These are phyloP conservation scores for Lathyrus oleraceus DNA, from an alignment of 306 rosid genomes.

Conservation along the genomic window DNA sequence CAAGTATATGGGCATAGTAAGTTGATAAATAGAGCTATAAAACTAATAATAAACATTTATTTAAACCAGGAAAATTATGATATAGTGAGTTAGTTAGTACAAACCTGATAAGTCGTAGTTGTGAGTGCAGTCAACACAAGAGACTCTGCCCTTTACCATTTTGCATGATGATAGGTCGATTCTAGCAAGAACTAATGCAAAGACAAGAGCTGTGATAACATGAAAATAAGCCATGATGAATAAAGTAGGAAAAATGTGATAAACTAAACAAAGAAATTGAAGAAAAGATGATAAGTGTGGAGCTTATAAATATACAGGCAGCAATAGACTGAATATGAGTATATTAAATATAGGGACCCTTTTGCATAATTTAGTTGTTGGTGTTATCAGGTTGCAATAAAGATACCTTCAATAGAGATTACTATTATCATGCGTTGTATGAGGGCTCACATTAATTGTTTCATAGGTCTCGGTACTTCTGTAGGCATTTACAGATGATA, in stretches of 20 bases:
- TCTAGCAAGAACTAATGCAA: conserved; percentile 47
- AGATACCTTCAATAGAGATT: conserved; percentile 1
- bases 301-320: conserved; percentile 35
- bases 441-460: neutral
- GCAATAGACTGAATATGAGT: neutral
- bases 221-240: conserved; percentile 55
- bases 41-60: neutral
- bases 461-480: neutral
- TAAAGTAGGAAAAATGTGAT: conserved; percentile 28
- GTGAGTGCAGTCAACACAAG: conserved; percentile 77
- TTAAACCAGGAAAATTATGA: neutral
- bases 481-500: neutral
- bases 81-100: neutral
- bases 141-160: conserved; percentile 56
- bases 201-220: conserved; percentile 47
- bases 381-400: conserved; percentile 36
- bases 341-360: conserved; percentile 43
- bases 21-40: neutral
- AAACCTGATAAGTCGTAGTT: conserved; percentile 62
- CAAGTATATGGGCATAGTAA: no score
- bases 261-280: conserved; percentile 8
- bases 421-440: neutral
- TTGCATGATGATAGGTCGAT: conserved; percentile 49
- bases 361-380: conserved; percentile 44
- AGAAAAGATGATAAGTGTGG: conserved; percentile 21